Evolutionary conservation across 2,329 filamentous ascomycete genomes (phyloP).

Genomic region (Fusarium tanahbumbuense): DNA sequence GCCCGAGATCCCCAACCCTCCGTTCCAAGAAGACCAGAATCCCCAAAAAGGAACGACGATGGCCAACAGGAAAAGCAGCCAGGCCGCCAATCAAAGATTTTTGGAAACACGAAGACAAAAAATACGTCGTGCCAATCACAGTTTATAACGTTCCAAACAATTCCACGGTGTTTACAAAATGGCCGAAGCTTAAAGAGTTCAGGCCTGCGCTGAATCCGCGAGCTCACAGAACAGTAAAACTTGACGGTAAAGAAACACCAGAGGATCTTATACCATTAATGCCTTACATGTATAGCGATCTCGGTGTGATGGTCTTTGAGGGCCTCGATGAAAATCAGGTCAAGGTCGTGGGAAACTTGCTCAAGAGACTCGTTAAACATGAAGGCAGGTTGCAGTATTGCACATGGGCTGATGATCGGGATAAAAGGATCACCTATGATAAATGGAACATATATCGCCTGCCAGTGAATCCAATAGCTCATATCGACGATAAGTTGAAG

Average conservation of each 20-base stretch:
- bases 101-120: neutral
- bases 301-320: conserved; percentile 49
- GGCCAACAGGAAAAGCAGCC: neutral
- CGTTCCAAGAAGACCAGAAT: neutral
- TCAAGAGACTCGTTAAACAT: conserved; percentile 26
- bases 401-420: neutral
- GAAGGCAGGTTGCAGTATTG: neutral
- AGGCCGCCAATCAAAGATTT: neutral
- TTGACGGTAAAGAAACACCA: neutral
- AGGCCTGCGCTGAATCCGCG: conserved; percentile 34
- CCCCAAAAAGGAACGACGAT: neutral
- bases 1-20: neutral
- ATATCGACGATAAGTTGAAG: neutral
- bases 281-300: conserved; percentile 47
- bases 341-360: conserved; percentile 37
- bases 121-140: neutral
- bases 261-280: neutral
- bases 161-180: conserved; percentile 17
- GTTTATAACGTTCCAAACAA: conserved; percentile 5
- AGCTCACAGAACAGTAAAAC: neutral
- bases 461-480: conserved; percentile 12
- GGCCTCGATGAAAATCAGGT: conserved; percentile 43
- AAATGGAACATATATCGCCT: conserved; percentile 30
- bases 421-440: neutral
- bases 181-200: conserved; percentile 43